Evolutionary conservation across 768 basidiomycete species (phyloP), one percentile per base, ranked within the genome.

Genomic region (Calocybe gangraenosa): DNA sequence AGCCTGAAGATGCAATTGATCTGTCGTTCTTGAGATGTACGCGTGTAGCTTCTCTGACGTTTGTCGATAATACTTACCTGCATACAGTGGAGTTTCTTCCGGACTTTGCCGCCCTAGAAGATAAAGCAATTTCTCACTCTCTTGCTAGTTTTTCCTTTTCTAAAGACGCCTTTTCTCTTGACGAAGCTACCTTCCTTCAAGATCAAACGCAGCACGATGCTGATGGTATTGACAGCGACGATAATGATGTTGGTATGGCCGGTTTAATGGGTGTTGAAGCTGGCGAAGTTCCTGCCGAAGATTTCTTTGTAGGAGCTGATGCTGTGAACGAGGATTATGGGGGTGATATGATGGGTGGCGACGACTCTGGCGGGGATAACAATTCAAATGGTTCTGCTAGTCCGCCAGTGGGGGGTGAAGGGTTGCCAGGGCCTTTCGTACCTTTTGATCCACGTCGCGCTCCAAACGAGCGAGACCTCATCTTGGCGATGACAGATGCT

Each of bases 381-480:
- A 62, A 64, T 22, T 71, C 68, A 0, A 69, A 67, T 40, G 75
- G 68, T 1, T 79, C 77, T 15, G 73, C 70, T 20, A 73, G 64
- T 10, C 67, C 66, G 17, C 63, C 66, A 7, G 70, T 61, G 5
- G 73, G 69, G 20, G 70, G 58, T 17, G 73, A 69, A 20, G 67
- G 65, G 4, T 59, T 62, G 2, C 64, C 68, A 2, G 84, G 78
- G 2, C 67, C 68, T 5, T 79, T 80, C 47, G 78, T 83, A 10
- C 82, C 88, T 1, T 99, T 95, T 59, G 93, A 97, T 63, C 93
- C 93, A 7, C 74, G 87, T 30, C 72, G 74, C n/a, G 72, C 75
- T 35, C 84, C 85, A 6, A 84, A 81, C 51, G 82, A 89, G 46
- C 75, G 85, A 3, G 89, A 92, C 51, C 70, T 95, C 21, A 78